These are phyloP conservation scores for Graphiopsis chlorocephala DNA, from an alignment of 2,329 filamentous ascomycete genomes.

Conservation along the genomic window DNA sequence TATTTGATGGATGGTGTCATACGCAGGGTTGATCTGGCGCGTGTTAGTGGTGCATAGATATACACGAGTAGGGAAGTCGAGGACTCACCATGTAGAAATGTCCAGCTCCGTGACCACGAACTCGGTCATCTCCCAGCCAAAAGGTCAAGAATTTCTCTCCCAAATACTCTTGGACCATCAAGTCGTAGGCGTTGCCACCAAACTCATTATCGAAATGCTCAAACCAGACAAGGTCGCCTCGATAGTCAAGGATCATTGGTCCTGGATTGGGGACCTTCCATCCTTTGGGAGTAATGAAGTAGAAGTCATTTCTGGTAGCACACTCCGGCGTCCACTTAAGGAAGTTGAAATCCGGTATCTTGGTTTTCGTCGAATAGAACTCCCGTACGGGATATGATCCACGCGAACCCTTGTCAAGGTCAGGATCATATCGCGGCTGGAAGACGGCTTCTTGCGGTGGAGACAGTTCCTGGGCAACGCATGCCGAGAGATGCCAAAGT, in stretches of 20 bases:
- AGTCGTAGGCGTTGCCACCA: conserved; percentile 35
- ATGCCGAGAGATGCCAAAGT: conserved; percentile 12
- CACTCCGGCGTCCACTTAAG: conserved; percentile 28
- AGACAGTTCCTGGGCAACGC: conserved; percentile 6
- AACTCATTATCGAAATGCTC: conserved; percentile 33
- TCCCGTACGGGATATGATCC: conserved; percentile 29
- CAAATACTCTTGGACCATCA: conserved; percentile 36
- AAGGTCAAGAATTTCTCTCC: conserved; percentile 39
- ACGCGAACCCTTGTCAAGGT: conserved; percentile 28
- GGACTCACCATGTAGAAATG: conserved; percentile 34
- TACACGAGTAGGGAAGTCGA: background rate
- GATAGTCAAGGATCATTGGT: conserved; percentile 33
- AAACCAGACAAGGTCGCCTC: conserved; percentile 32
- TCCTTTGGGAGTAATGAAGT: conserved; percentile 35
- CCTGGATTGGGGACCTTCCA: conserved; percentile 30
- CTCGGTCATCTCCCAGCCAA: conserved; percentile 38
- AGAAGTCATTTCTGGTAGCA: conserved; percentile 26
- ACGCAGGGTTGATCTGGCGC: conserved; percentile 36
- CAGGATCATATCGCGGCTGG: conserved; percentile 10
- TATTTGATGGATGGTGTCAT: conserved; percentile 40
- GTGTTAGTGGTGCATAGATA: background rate
- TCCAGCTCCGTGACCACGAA: conserved; percentile 35
- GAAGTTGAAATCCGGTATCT: conserved; percentile 29
- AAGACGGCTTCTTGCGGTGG: background rate
- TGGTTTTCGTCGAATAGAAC: conserved; percentile 27